Conservation (phyloP, 345 rosid species). For the Reutealis trisperma region DNA sequence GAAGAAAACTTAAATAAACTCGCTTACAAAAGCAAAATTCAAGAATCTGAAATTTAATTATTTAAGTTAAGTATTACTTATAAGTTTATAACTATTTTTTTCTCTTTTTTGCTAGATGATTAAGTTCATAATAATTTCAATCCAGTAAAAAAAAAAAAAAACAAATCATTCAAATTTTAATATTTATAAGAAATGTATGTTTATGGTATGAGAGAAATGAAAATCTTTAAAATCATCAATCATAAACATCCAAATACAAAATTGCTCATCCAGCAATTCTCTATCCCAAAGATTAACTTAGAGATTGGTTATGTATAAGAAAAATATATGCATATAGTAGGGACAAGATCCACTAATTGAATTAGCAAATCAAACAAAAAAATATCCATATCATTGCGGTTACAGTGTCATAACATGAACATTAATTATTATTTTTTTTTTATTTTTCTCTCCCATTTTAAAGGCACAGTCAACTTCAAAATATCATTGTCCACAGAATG, state of each 20-base stretch:
- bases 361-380: background rate
- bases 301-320: background rate
- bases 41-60: too few species aligned
- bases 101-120: too few species aligned
- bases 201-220: too few species aligned
- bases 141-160: too few species aligned
- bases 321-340: background rate
- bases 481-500: background rate
- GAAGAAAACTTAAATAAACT: too few species aligned
- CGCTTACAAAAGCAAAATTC: too few species aligned
- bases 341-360: background rate
- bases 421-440: background rate
- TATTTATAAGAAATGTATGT: too few species aligned
- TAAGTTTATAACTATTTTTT: too few species aligned
- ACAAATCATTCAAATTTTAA: too few species aligned
- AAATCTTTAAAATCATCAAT: too few species aligned
- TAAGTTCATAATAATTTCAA: too few species aligned
- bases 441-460: background rate
- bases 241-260: background rate
- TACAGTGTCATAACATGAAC: constrained; percentile 1
- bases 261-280: background rate
- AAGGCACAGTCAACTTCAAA: background rate
- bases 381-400: background rate
- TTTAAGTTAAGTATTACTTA: too few species aligned
- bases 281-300: background rate